These are phyloP conservation scores for Murraya koenigii DNA, from an alignment of 345 rosid genomes.

Conservation along the genomic window DNA sequence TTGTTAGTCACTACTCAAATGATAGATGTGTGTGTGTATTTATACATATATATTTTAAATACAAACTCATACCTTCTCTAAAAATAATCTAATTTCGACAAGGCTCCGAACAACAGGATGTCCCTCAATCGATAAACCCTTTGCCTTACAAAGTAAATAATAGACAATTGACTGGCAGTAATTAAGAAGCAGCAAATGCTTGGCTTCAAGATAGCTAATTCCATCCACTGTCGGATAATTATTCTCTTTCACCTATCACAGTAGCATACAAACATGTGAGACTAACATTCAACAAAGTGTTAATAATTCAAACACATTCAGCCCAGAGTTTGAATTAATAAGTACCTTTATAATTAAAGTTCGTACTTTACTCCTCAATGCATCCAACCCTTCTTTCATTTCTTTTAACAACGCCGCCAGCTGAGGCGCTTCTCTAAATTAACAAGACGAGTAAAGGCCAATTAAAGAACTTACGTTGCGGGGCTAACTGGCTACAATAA, in stretches of 20 bases:
- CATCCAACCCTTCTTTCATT: constrained; percentile 76
- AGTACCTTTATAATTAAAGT: constrained; percentile 72
- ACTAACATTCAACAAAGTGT: not conserved
- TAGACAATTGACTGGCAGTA: constrained; percentile 86
- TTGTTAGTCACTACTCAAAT: not conserved
- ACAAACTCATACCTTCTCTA: constrained; percentile 70
- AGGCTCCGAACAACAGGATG: constrained; percentile 83
- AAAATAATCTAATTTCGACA: constrained; percentile 78
- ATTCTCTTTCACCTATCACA: constrained; percentile 66
- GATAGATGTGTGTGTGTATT: not conserved
- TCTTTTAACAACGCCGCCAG: constrained; percentile 62
- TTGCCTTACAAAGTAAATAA: constrained; percentile 76
- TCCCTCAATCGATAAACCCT: constrained; percentile 71
- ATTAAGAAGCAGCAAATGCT: constrained; percentile 71
- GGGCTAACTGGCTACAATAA: not conserved
- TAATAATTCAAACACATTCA: not conserved
- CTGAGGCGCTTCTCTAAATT: constrained; percentile 63
- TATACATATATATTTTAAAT: not conserved
- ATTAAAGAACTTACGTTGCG: not conserved
- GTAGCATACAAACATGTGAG: not conserved
- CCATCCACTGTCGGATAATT: constrained; percentile 72
- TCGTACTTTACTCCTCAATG: constrained; percentile 64
- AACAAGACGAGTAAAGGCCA: not conserved
- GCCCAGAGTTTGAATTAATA: not conserved
- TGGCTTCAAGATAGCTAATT: constrained; percentile 86